Evolutionary conservation across 2,329 filamentous ascomycete genomes (phyloP).

Genomic region (Tolypocladium sp.): DNA sequence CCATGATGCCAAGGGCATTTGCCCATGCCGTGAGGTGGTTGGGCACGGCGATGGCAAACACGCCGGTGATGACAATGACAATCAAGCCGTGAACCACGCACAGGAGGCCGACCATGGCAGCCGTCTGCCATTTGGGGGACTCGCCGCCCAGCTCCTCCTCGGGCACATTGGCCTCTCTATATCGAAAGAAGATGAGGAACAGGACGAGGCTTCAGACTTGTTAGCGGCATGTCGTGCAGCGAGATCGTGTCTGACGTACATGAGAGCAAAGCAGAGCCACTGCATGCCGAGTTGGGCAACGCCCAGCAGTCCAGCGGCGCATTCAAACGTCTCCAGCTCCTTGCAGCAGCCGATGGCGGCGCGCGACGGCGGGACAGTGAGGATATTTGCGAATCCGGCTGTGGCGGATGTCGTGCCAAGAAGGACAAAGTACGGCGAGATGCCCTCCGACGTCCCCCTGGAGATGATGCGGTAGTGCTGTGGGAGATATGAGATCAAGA

Average conservation of each 20-base stretch:
- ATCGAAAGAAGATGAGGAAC: constrained; percentile 91
- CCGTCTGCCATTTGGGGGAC: constrained; percentile 66
- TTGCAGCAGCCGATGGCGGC: constrained; percentile 80
- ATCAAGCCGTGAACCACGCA: constrained; percentile 71
- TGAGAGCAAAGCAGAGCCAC: constrained; percentile 84
- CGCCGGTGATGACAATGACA: constrained; percentile 57
- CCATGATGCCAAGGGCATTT: constrained; percentile 72
- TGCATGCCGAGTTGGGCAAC: constrained; percentile 87
- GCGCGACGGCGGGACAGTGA: constrained; percentile 75
- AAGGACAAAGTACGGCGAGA: constrained; percentile 90
- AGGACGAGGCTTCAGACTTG: constrained; percentile 61
- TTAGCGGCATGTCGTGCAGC: constrained; percentile 9
- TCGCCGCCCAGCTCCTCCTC: constrained; percentile 40
- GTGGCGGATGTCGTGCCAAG: constrained; percentile 88
- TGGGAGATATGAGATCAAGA: constrained; percentile 86
- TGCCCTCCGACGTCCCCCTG: constrained; percentile 80
- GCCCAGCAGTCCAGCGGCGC: constrained; percentile 75
- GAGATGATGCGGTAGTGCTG: constrained; percentile 89
- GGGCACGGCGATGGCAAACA: constrained; percentile 56
- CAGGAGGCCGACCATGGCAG: constrained; percentile 61
- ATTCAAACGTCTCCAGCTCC: constrained; percentile 72
- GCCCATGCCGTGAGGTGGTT: constrained; percentile 67
- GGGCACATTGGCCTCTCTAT: constrained; percentile 41
- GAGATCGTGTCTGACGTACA: constrained; percentile 47
- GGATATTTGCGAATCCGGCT: constrained; percentile 83